A percentile compares a stretch with the other conserved stretches of the same genome.
phyloP scores from a whole-genome alignment of 2,329 filamentous ascomycete species.

The Epichloe sibirici region DNA sequence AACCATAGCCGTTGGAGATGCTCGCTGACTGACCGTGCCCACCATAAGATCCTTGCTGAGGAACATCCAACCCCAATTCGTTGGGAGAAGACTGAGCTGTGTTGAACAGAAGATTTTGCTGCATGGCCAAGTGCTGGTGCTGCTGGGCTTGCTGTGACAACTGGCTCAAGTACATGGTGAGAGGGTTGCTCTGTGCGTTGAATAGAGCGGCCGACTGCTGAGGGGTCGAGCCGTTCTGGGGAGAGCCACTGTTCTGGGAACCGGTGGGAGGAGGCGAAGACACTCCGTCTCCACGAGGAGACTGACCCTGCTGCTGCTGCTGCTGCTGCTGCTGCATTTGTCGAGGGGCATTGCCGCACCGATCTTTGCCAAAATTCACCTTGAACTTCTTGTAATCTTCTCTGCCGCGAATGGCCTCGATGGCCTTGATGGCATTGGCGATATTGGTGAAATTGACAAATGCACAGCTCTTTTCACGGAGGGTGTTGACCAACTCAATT shows the following conservation, averaged over 20 bases:
- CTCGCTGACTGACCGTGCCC: slow-evolving; percentile 55
- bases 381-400: slow-evolving; percentile 98
- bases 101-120: slow-evolving; percentile 73
- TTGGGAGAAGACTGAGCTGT: slow-evolving; percentile 50
- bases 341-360: slow-evolving; percentile 89
- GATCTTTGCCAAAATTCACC: slow-evolving; percentile 98
- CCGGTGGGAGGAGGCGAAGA: slow-evolving; percentile 47
- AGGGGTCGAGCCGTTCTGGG: slow-evolving; percentile 41
- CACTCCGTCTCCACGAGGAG: slow-evolving; percentile 51
- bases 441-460: slow-evolving; percentile 99
- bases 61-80: slow-evolving; percentile 45
- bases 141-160: slow-evolving; percentile 60
- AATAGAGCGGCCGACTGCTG: slow-evolving; percentile 62
- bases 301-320: slow-evolving; percentile 44
- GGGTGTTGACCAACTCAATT: slow-evolving; percentile 91
- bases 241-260: slow-evolving; percentile 46
- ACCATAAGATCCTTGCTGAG: slow-evolving; percentile 47
- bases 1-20: slow-evolving; percentile 51
- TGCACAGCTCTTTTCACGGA: slow-evolving; percentile 97
- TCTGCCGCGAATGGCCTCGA: slow-evolving; percentile 85
- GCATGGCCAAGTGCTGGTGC: slow-evolving; percentile 57
- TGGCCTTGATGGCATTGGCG: slow-evolving; percentile 98
- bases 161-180: slow-evolving; percentile 88
- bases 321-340: slow-evolving; percentile 48
- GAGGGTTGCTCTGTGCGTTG: slow-evolving; percentile 73